phyloP scores from a whole-genome alignment of 2,329 filamentous ascomycete species.

The Colletotrichum somersetense region DNA sequence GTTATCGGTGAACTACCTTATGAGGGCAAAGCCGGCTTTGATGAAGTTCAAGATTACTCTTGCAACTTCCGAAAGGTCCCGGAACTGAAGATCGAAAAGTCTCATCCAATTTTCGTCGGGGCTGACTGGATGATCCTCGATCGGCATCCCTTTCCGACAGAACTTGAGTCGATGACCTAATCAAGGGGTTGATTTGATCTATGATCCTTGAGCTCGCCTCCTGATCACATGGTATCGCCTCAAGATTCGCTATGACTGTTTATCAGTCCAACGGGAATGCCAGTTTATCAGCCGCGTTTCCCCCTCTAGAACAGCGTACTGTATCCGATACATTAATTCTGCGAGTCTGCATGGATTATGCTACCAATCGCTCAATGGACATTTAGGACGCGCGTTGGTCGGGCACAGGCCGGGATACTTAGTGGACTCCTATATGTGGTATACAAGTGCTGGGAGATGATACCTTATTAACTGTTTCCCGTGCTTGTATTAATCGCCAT shows the following conservation, averaged over 20 bases:
- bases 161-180: neutral
- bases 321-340: too few species aligned
- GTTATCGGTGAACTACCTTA: conserved; percentile 22
- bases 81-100: neutral
- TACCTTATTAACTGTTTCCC: neutral
- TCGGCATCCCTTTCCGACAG: neutral
- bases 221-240: neutral
- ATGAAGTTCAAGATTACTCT: neutral
- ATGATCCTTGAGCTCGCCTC: neutral
- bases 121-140: neutral
- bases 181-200: neutral
- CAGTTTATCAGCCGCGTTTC: neutral
- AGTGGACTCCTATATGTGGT: neutral
- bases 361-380: neutral
- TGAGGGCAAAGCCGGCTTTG: neutral
- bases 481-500: neutral
- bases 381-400: conserved; percentile 4
- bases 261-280: neutral
- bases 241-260: neutral
- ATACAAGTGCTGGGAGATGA: neutral
- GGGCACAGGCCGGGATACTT: neutral
- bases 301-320: neutral
- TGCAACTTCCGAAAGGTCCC: too few species aligned
- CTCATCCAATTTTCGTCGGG: neutral
- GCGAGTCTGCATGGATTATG: neutral